Conservation (phyloP, 106 monocot species). For the Allium sativum region DNA sequence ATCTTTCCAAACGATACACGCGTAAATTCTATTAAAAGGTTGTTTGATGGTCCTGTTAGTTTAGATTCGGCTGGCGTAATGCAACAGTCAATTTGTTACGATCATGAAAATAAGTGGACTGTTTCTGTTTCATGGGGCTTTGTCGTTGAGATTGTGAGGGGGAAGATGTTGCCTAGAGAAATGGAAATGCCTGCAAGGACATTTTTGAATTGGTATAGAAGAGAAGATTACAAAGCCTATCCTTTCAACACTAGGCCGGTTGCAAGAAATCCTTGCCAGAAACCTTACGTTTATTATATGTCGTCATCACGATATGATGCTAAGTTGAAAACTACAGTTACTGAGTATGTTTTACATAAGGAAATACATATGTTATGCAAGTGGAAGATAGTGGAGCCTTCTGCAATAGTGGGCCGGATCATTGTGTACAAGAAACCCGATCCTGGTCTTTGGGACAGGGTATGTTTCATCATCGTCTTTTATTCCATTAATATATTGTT, state of each 20-base stretch:
- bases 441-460: conserved; percentile 68
- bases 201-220: conserved; percentile 77
- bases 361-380: conserved; percentile 35
- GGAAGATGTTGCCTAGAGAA: conserved; percentile 72
- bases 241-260: conserved; percentile 81
- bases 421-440: conserved; percentile 73
- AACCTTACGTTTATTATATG: conserved; percentile 64
- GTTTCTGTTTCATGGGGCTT: conserved; percentile 91
- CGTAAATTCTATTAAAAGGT: conserved; percentile 23
- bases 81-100: conserved; percentile 97
- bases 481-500: too few species aligned
- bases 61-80: conserved; percentile 63
- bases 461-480: conserved; percentile 8
- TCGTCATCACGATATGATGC: conserved; percentile 13
- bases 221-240: conserved; percentile 80
- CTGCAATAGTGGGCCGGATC: conserved; percentile 32
- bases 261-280: conserved; percentile 69
- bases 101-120: conserved; percentile 37
- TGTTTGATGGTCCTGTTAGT: conserved; percentile 56
- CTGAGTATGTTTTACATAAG: conserved; percentile 26
- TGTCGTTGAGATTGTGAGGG: conserved; percentile 59
- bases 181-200: conserved; percentile 91
- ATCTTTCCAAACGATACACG: conserved; percentile 43
- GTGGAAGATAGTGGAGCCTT: conserved; percentile 60
- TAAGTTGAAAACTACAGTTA: conserved; percentile 30